phyloP scores from a whole-genome alignment of 345 rosid genomes.

The Rhodamnia argentea region DNA sequence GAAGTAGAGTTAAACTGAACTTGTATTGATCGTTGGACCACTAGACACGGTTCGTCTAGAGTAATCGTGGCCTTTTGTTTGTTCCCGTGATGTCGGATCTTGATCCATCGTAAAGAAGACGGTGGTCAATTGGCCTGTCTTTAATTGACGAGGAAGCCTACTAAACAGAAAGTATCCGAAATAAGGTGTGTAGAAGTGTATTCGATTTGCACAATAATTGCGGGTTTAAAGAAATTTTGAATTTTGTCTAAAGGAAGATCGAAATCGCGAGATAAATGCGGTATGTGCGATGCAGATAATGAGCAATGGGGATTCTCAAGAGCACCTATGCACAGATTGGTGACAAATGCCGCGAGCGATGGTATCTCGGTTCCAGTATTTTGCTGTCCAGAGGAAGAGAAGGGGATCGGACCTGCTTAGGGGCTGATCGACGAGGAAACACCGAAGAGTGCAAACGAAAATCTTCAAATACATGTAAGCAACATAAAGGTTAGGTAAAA shows the following conservation, averaged over 20 bases:
- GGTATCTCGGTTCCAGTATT: conserved; percentile 18
- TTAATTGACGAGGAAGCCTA: no score
- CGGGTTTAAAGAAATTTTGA: neutral
- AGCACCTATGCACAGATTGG: conserved; percentile 19
- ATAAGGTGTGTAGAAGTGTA: neutral
- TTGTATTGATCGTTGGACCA: neutral
- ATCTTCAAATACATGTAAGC: neutral
- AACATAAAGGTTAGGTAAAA: no score
- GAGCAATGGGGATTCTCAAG: conserved; percentile 32
- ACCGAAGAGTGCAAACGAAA: conserved; percentile 14
- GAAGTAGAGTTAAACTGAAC: neutral
- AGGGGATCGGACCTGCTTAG: neutral
- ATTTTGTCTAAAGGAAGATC: no score
- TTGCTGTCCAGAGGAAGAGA: conserved; percentile 8
- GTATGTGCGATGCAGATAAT: conserved; percentile 6
- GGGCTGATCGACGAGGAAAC: conserved; percentile 3
- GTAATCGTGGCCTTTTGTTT: no score
- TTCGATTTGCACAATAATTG: no score
- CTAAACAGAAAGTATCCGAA: no score
- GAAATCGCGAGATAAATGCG: neutral
- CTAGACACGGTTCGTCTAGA: no score
- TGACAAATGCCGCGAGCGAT: conserved; percentile 5
- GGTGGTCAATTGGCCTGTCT: no score
- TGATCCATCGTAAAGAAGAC: no score
- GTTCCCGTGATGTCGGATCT: no score